Conservation (phyloP, 352 stramenopile species). For the Pythium plurisporium region DNA sequence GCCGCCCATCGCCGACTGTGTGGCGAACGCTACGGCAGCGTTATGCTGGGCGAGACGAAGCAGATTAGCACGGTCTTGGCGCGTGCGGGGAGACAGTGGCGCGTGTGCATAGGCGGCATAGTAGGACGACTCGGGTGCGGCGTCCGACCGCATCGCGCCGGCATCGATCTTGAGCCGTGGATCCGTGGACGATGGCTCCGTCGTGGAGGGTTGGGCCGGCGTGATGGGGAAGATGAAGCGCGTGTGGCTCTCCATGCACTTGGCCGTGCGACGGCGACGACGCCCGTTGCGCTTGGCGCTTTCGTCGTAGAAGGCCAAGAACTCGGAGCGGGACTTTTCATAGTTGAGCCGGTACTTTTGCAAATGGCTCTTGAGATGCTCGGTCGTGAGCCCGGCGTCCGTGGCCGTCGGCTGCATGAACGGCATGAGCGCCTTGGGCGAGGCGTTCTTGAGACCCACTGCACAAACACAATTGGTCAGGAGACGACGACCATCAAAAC, state of each 20-base stretch:
- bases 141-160: neutral
- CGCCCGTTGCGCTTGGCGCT: slow-evolving; percentile 34
- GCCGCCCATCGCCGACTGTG: too few relatives aligned
- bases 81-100: neutral
- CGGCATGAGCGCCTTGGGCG: slow-evolving; percentile 74
- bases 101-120: too few relatives aligned
- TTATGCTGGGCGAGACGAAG: neutral
- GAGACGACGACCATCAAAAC: too few relatives aligned
- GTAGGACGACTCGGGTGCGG: neutral
- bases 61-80: neutral
- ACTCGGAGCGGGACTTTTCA: slow-evolving; percentile 77
- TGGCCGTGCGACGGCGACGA: slow-evolving; percentile 45
- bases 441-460: slow-evolving; percentile 87
- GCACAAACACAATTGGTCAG: neutral
- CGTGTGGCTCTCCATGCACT: too few relatives aligned
- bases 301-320: slow-evolving; percentile 83
- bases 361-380: slow-evolving; percentile 85
- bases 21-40: neutral
- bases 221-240: too few relatives aligned
- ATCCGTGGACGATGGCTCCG: too few relatives aligned
- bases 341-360: slow-evolving; percentile 89
- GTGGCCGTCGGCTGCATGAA: slow-evolving; percentile 38
- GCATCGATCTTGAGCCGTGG: neutral
- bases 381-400: slow-evolving; percentile 81
- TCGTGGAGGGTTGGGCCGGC: too few relatives aligned